These are phyloP conservation scores for Iris pallida DNA, from an alignment of 116 monocot genomes.

Conservation along the genomic window DNA sequence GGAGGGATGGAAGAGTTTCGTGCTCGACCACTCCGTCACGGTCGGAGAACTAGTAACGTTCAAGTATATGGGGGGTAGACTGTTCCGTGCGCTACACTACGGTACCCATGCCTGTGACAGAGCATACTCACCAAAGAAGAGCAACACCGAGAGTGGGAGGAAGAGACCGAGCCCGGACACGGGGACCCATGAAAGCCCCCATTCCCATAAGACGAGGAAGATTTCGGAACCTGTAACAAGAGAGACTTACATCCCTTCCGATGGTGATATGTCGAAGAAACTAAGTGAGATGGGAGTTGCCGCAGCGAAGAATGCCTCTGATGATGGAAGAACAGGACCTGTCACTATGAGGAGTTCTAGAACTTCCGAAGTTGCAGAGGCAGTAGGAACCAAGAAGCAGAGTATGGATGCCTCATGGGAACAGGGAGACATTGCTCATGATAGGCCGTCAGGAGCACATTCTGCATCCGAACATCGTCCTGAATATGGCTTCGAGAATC, in stretches of 20 bases:
- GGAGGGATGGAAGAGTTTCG: slow-evolving; percentile 35
- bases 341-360: no score
- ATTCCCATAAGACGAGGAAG: background rate
- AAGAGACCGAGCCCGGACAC: background rate
- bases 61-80: background rate
- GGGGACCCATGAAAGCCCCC: background rate
- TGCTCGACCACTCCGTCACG: slow-evolving; percentile 21
- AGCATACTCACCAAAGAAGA: slow-evolving; percentile 8
- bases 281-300: background rate
- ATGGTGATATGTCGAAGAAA: background rate
- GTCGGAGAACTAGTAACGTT: slow-evolving; percentile 32
- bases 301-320: background rate
- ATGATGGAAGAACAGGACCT: background rate
- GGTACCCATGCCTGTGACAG: slow-evolving; percentile 26
- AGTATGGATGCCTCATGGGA: background rate
- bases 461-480: background rate
- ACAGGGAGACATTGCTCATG: background rate
- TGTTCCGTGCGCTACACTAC: slow-evolving; percentile 23
- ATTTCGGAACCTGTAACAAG: slow-evolving; percentile 2
- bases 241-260: background rate
- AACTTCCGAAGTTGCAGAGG: background rate
- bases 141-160: background rate
- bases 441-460: background rate
- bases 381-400: no score
- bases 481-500: background rate